A percentile compares a stretch with the other conserved stretches of the same genome.
These are phyloP conservation scores for Rubia yunnanensis DNA, from an alignment of 257 asterid species.

Conservation along the genomic window DNA sequence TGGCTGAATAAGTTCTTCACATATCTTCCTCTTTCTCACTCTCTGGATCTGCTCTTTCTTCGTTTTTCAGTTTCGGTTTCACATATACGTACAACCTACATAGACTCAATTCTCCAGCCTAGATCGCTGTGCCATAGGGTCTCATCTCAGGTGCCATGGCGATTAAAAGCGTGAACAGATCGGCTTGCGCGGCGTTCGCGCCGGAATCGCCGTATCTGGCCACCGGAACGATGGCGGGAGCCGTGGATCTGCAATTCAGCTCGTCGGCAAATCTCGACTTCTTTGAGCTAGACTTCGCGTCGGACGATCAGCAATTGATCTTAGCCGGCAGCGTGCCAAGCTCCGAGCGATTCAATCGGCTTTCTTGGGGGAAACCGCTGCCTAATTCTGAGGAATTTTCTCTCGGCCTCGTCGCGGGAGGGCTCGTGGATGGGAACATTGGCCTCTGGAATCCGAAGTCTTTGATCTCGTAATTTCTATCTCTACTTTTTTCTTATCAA, in stretches of 20 bases:
- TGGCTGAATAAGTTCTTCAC: background rate
- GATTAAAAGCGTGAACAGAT: slow-evolving; percentile 70
- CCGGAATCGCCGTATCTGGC: slow-evolving; percentile 86
- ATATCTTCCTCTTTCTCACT: background rate
- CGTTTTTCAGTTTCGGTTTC: background rate
- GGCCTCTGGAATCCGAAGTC: slow-evolving; percentile 88
- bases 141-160: slow-evolving; percentile 46
- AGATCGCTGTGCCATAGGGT: slow-evolving; percentile 12
- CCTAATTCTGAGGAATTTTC: slow-evolving; percentile 60
- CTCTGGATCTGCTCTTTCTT: slow-evolving; percentile 4
- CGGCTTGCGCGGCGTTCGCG: slow-evolving; percentile 90
- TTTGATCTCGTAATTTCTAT: slow-evolving; percentile 57
- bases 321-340: slow-evolving; percentile 60
- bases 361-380: slow-evolving; percentile 71
- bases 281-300: slow-evolving; percentile 76
- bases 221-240: slow-evolving; percentile 99
- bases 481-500: slow-evolving; percentile 2
- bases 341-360: slow-evolving; percentile 82
- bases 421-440: slow-evolving; percentile 89
- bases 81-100: background rate
- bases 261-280: slow-evolving; percentile 90
- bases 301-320: slow-evolving; percentile 66
- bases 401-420: slow-evolving; percentile 88
- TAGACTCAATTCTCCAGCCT: slow-evolving; percentile 11
- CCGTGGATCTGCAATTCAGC: slow-evolving; percentile 96